A percentile compares a stretch with the other conserved stretches of the same genome.
phyloP scores from a whole-genome alignment of 2,329 filamentous ascomycete genomes.

The Hawksworthiomyces lignivorus region DNA sequence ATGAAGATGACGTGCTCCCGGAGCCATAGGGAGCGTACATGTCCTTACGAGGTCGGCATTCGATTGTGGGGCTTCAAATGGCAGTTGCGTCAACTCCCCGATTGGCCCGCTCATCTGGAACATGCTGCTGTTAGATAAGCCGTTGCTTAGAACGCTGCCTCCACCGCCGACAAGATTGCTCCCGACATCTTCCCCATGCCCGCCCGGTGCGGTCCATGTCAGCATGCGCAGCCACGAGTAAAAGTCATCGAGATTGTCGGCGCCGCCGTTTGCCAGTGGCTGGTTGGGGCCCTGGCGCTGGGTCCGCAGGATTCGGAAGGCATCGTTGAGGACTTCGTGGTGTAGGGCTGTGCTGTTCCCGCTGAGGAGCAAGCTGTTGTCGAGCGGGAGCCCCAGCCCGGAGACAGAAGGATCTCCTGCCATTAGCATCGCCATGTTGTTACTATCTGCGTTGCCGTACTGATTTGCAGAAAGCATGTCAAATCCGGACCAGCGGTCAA shows the following conservation, averaged over 20 bases:
- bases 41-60: conserved; percentile 41
- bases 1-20: background rate
- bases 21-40: conserved; percentile 35
- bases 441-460: conserved; percentile 7
- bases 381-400: too few species aligned
- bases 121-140: conserved; percentile 6
- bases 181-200: too few species aligned
- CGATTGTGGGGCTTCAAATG: conserved; percentile 33
- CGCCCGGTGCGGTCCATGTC: conserved; percentile 15
- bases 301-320: conserved; percentile 20
- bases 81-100: conserved; percentile 31
- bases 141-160: too few species aligned
- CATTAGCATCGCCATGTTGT: too few species aligned
- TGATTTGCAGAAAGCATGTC: conserved; percentile 14
- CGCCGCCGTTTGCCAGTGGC: conserved; percentile 3
- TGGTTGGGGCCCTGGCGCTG: conserved; percentile 15
- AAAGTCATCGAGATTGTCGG: conserved; percentile 8
- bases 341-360: conserved; percentile 17
- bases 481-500: conserved; percentile 18
- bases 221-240: conserved; percentile 12
- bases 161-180: too few species aligned
- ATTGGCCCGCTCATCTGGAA: conserved; percentile 13
- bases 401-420: too few species aligned
- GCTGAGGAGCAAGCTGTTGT: too few species aligned
- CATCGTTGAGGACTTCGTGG: conserved; percentile 21